Evolutionary conservation across 208 protist genomes (phyloP).

Genomic region (Jaenimonas drosophilae): DNA sequence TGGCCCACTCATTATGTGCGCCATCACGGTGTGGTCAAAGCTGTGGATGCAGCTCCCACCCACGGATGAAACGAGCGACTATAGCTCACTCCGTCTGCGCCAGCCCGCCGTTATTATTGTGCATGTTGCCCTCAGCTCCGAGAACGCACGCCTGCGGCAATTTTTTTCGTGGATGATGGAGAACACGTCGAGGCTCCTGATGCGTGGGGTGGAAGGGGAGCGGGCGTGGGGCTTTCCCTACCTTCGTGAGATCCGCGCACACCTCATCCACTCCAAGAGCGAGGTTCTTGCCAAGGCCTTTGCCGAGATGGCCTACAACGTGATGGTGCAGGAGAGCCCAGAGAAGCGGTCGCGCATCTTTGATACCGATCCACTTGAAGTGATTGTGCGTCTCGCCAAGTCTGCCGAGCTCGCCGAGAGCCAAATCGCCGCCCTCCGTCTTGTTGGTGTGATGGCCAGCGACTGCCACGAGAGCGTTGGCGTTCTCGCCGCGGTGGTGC

Average conservation of each 20-base stretch:
- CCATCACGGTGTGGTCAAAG: constrained; percentile 9
- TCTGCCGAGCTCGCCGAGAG: constrained; percentile 31
- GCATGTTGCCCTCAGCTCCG: background rate
- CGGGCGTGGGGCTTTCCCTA: no score
- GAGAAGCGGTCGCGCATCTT: constrained; percentile 31
- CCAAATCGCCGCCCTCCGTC: constrained; percentile 34
- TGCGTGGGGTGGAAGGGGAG: no score
- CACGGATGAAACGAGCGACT: no score
- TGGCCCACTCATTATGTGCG: constrained; percentile 23
- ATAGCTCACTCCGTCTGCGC: constrained; percentile 10
- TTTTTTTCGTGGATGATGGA: background rate
- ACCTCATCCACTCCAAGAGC: constrained; percentile 14
- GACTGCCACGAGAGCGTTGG: constrained; percentile 39
- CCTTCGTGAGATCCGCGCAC: no score
- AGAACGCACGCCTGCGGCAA: background rate
- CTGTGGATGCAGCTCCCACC: no score
- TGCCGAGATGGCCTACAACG: constrained; percentile 56
- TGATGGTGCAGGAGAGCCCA: no score
- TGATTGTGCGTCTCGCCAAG: constrained; percentile 28
- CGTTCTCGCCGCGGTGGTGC: constrained; percentile 25
- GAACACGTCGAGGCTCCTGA: background rate
- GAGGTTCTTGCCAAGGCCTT: constrained; percentile 34
- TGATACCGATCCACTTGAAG: constrained; percentile 59
- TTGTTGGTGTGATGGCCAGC: constrained; percentile 22
- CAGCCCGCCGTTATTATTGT: background rate